Evolutionary conservation across 106 monocot species (phyloP).

Genomic region (Acorus gramineus): DNA sequence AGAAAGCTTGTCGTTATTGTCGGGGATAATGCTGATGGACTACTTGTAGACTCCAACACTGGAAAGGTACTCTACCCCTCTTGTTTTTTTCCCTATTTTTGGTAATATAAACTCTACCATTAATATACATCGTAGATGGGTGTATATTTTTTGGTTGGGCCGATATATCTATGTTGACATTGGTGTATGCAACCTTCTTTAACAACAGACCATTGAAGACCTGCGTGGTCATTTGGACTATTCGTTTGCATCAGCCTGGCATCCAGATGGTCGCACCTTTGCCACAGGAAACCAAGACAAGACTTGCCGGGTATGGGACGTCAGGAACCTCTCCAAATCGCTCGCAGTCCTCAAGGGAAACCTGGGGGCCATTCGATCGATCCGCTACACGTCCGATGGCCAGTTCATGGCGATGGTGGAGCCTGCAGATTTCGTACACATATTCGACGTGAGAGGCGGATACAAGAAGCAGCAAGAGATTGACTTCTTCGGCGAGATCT

Average conservation of each 20-base stretch:
- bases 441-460: constrained; percentile 27
- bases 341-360: constrained; percentile 27
- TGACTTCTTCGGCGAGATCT: constrained; percentile 48
- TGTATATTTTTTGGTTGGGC: too few relatives aligned
- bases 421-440: constrained; percentile 46
- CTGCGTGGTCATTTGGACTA: constrained; percentile 32
- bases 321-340: constrained; percentile 27
- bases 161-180: too few relatives aligned
- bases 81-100: background rate
- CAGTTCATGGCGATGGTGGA: constrained; percentile 43
- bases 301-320: constrained; percentile 42
- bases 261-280: constrained; percentile 30
- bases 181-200: too few relatives aligned
- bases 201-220: constrained; percentile 26
- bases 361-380: constrained; percentile 35
- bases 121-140: too few relatives aligned
- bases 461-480: constrained; percentile 31
- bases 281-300: constrained; percentile 50
- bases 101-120: background rate
- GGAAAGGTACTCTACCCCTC: constrained; percentile 16
- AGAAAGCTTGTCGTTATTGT: constrained; percentile 21
- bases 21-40: constrained; percentile 20
- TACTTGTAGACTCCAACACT: constrained; percentile 14
- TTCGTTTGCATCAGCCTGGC: constrained; percentile 49
- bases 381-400: constrained; percentile 36